A percentile compares a stretch with the other conserved stretches of the same genome.
Evolutionary conservation across 306 rosid species (phyloP).

Genomic region (Styphnolobium japonicum): DNA sequence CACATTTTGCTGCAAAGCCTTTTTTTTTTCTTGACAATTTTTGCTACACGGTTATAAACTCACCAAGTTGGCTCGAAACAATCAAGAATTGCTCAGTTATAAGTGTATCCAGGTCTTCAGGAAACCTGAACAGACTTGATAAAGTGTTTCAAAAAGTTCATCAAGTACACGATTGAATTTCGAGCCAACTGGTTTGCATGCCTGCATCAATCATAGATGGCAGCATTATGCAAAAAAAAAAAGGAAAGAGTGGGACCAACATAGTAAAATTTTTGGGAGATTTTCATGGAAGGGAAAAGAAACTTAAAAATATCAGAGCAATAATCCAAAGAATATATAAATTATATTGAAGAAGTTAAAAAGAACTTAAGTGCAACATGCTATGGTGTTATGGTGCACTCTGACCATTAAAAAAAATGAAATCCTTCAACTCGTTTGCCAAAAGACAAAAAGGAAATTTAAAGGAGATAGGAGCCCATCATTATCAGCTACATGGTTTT

Average conservation of each 20-base stretch:
- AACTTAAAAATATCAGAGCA: not conserved
- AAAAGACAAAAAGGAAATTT: not conserved
- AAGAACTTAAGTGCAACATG: not conserved
- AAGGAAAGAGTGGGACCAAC: not conserved
- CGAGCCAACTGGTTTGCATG: conserved; percentile 73
- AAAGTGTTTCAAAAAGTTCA: conserved; percentile 51
- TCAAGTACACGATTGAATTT: conserved; percentile 58
- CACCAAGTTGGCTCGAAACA: conserved; percentile 78
- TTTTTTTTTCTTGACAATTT: not conserved
- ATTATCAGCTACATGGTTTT: not conserved
- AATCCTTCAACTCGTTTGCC: not conserved
- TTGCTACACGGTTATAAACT: conserved; percentile 32
- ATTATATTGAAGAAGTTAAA: not conserved
- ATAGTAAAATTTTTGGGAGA: not conserved
- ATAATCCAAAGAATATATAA: not conserved
- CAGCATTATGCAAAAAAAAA: conserved; percentile 32
- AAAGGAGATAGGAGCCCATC: not conserved
- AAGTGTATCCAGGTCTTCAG: conserved; percentile 64
- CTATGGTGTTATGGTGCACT: not conserved
- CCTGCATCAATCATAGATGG: conserved; percentile 59
- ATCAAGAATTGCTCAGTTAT: conserved; percentile 53
- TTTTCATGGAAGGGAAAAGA: not conserved
- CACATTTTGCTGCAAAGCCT: conserved; percentile 7
- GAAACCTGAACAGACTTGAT: conserved; percentile 61
- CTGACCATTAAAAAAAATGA: not conserved